Conservation (phyloP, 257 asterid genomes). For the Scutellaria galericulata region DNA sequence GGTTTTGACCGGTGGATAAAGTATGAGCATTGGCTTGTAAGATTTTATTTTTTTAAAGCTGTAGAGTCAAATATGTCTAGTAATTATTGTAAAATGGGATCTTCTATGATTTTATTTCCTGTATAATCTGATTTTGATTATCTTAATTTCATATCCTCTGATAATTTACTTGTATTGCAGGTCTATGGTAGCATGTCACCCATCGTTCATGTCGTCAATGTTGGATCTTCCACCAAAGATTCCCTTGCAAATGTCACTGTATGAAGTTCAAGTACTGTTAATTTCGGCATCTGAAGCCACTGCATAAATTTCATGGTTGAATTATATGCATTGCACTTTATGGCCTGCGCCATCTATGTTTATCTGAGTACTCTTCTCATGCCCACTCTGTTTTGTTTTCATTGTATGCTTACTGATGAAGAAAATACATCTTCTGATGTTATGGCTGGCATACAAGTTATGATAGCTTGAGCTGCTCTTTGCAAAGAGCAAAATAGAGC, state of each 20-base stretch:
- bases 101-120: not conserved
- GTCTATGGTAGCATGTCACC: constrained; percentile 89
- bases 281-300: constrained; percentile 18
- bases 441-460: not conserved
- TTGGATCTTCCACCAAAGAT: constrained; percentile 65
- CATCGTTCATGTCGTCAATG: constrained; percentile 60
- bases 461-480: not conserved
- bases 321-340: constrained; percentile 4
- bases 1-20: not conserved
- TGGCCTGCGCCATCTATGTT: not conserved
- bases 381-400: not conserved
- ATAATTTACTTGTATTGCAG: constrained; percentile 48
- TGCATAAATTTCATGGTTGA: not conserved
- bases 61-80: not conserved
- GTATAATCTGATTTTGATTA: constrained; percentile 6
- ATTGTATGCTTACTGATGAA: not conserved
- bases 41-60: not conserved
- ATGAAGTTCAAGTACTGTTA: constrained; percentile 40
- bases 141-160: constrained; percentile 14
- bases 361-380: not conserved
- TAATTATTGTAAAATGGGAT: not conserved
- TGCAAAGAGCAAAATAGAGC: not conserved
- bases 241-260: constrained; percentile 84
- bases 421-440: not conserved
- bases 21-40: not conserved